Evolutionary conservation across 192 early-diverging fungal species (phyloP), one percentile per base, ranked within the genome.

Genomic region (Entophlyctis luteolus): DNA sequence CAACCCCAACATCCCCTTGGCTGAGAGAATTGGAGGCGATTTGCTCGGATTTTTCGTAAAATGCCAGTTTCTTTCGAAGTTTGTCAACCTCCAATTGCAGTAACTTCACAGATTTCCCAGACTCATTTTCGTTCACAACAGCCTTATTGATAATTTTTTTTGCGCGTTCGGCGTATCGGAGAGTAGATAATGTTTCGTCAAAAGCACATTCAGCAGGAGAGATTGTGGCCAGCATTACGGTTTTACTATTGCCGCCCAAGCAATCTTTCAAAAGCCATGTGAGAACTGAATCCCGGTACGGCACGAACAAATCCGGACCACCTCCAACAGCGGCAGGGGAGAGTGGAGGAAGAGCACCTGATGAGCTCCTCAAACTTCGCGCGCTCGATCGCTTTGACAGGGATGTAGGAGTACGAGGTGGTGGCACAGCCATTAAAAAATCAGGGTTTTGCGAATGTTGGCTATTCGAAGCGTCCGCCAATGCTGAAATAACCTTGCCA

Each of bases 81-180:
- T 77, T 77, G 20, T 77, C 75, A 1, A 96, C 75, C 65, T 96
- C 93, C 29, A 89, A 86, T 70, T 91, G 88, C 16, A 96, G 80
- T 72, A 93, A 89, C 46, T 89, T 83, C 55, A 96, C 87, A 2
- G 93, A 72, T 55, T 81, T 86, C 5, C 58, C 77, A 46, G 88
- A 88, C 0, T 90, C 88, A 62, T 93, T 90, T 73, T 96, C 93
- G 72, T 96, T 96, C 46, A 96, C 89, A 0, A 90, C 83, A 8
- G 93, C 92, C 72, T 88, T 88, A 71, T 93, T 96, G 70, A 93
- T 87, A 72, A 96, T 93, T 45, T 81, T 84, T 72, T 93, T 95
- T 22, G 93, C 94, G 36, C 93, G 86, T 62, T 95, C 91, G 2
- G 91, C 92, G 69, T 94, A 96, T 33, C 94, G 81, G 33, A 96